Conservation (phyloP, 2,329 filamentous ascomycete species). For the Ceratocystis papillata region DNA sequence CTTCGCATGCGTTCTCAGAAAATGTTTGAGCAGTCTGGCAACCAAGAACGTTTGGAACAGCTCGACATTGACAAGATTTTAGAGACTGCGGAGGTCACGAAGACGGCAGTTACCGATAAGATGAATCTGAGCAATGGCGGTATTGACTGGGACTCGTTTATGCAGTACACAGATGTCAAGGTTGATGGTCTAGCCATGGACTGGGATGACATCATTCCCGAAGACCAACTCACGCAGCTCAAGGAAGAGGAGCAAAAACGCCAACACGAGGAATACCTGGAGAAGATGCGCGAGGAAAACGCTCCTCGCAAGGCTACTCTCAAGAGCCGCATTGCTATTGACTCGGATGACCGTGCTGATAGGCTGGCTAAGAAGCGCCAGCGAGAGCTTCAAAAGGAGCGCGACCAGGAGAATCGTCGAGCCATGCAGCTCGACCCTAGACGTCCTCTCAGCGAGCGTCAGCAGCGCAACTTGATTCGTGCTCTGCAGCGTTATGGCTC, state of each 20-base stretch:
- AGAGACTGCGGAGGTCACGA: constrained; percentile 92
- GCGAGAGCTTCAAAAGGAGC: constrained; percentile 56
- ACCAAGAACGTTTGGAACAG: constrained; percentile 92
- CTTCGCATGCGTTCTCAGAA: constrained; percentile 97
- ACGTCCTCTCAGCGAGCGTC: constrained; percentile 83
- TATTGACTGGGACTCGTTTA: constrained; percentile 78
- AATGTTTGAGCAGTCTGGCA: constrained; percentile 96
- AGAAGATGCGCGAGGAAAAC: constrained; percentile 71
- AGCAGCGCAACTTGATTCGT: constrained; percentile 81
- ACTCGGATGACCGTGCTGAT: constrained; percentile 53
- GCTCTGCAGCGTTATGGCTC: constrained; percentile 86
- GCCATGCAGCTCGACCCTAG: constrained; percentile 70
- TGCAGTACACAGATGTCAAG: constrained; percentile 97
- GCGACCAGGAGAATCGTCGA: constrained; percentile 62
- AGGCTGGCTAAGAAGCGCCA: constrained; percentile 56
- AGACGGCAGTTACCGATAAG: constrained; percentile 88
- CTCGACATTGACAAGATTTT: constrained; percentile 95
- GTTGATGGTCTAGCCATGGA: constrained; percentile 69
- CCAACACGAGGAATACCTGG: constrained; percentile 71
- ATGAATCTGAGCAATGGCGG: constrained; percentile 84
- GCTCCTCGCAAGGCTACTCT: constrained; percentile 65
- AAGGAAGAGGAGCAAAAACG: constrained; percentile 81
- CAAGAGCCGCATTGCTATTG: constrained; percentile 47
- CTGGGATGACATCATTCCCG: constrained; percentile 97
- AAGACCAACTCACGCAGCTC: constrained; percentile 78